Conservation (phyloP, 768 basidiomycete species). For the Pleurotus salmoneostramineus region DNA sequence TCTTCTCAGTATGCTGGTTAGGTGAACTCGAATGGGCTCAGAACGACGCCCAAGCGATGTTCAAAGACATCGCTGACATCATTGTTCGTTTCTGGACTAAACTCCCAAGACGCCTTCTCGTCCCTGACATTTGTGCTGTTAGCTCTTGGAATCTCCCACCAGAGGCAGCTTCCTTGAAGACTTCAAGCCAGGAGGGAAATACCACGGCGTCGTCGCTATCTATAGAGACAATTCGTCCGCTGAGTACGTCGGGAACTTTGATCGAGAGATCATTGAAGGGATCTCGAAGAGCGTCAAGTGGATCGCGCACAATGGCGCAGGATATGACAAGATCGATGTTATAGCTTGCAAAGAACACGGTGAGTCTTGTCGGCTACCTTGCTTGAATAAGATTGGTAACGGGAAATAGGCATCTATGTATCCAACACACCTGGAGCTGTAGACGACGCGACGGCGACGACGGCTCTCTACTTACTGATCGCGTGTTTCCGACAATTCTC, state of each 20-base stretch:
- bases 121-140: background rate
- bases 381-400: background rate
- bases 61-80: conserved; percentile 68
- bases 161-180: conserved; percentile 68
- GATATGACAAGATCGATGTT: conserved; percentile 88
- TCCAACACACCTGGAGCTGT: conserved; percentile 91
- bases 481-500: conserved; percentile 75
- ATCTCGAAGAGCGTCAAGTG: conserved; percentile 69
- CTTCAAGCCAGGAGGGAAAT: conserved; percentile 66
- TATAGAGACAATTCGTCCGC: conserved; percentile 75
- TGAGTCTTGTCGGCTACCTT: conserved; percentile 20
- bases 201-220: conserved; percentile 67
- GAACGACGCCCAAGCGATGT: conserved; percentile 61
- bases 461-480: conserved; percentile 79
- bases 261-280: conserved; percentile 69
- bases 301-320: conserved; percentile 92
- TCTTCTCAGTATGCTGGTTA: too few species aligned
- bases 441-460: conserved; percentile 88
- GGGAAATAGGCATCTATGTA: conserved; percentile 57
- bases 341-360: conserved; percentile 67
- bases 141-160: conserved; percentile 51
- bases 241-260: conserved; percentile 68
- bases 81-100: conserved; percentile 50
- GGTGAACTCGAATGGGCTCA: conserved; percentile 80
- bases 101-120: background rate